Conservation (phyloP, 768 basidiomycete species). For the Pleurotus pulmonarius region DNA sequence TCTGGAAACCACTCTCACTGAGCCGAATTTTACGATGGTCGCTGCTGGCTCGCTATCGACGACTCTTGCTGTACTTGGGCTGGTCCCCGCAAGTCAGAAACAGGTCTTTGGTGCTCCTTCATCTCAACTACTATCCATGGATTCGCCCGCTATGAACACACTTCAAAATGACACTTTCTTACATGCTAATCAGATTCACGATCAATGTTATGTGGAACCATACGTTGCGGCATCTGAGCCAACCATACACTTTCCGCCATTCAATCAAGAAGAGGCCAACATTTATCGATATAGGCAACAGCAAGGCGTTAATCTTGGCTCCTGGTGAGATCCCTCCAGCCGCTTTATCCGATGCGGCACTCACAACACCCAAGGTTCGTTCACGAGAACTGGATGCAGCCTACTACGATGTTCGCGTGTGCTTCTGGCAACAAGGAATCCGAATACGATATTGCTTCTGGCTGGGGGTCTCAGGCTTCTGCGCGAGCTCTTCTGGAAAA, state of each 20-base stretch:
- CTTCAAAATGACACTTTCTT: not conserved
- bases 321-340: constrained; percentile 36
- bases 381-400: constrained; percentile 73
- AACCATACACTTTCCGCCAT: constrained; percentile 40
- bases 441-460: constrained; percentile 65
- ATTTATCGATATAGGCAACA: constrained; percentile 63
- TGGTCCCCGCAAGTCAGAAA: not conserved
- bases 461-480: constrained; percentile 43
- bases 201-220: constrained; percentile 24
- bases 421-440: constrained; percentile 47
- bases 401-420: constrained; percentile 52
- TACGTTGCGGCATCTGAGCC: constrained; percentile 24
- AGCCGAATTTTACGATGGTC: not conserved
- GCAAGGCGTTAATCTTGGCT: constrained; percentile 61
- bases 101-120: not conserved
- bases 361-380: constrained; percentile 50
- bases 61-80: not conserved
- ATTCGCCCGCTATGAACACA: not conserved
- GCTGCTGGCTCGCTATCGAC: not conserved
- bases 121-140: not conserved
- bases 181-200: constrained; percentile 3
- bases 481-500: constrained; percentile 55
- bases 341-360: not conserved
- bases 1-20: not conserved
- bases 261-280: constrained; percentile 42